Percentiles rank a stretch among this genome's conserved stretches.
Conservation (phyloP, 345 rosid species). For the Dovyalis caffra region DNA sequence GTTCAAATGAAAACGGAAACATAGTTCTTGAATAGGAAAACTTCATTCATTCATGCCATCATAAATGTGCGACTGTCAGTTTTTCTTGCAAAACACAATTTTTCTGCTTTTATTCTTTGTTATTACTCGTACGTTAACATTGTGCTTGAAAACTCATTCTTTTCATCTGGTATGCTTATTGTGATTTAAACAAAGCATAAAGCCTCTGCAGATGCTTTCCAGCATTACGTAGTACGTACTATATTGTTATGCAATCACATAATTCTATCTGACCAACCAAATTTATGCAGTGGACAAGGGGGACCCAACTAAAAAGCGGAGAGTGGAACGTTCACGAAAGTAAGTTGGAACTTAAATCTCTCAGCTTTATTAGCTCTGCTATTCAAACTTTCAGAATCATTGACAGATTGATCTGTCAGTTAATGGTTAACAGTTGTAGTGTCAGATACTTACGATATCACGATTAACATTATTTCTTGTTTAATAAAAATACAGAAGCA, state of each 20-base stretch:
- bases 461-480: neutral
- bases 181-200: neutral
- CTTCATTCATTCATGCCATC: neutral
- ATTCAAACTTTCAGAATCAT: neutral
- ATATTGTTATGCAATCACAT: neutral
- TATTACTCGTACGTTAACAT: too few relatives aligned
- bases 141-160: neutral
- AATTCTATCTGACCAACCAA: constrained; percentile 21
- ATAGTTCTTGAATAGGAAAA: neutral
- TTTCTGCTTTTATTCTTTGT: too few relatives aligned
- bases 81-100: neutral
- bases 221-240: too few relatives aligned
- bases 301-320: constrained; percentile 68
- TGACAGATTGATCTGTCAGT: neutral
- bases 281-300: constrained; percentile 56
- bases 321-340: constrained; percentile 77
- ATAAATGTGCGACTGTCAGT: neutral
- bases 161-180: neutral
- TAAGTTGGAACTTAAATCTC: constrained; percentile 30
- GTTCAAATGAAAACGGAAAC: neutral
- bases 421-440: neutral
- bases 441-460: neutral
- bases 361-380: neutral
- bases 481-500: neutral
- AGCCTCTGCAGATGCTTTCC: neutral